Evolutionary conservation across 1,139 yeast species (phyloP), one percentile per base, ranked within the genome.

Genomic region (Suhomyces anneliseae): DNA sequence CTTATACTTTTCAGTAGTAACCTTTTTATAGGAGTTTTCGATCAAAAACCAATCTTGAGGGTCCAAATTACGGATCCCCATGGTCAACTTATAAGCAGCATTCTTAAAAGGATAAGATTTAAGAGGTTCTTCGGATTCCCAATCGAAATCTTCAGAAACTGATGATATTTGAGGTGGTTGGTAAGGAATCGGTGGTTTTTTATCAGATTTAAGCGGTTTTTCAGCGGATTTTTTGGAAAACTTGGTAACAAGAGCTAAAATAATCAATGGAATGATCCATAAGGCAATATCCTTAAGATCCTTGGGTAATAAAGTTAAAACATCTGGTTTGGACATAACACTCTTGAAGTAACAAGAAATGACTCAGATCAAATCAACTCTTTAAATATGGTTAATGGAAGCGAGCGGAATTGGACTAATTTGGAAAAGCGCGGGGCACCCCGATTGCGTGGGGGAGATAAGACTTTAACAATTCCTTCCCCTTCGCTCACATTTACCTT

Each of bases 41-140:
- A 88, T 60, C 43, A 82, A 68, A 31, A 87, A 67, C 84, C 87
- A 83, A 45, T 87, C 90, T 44, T 79, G 76, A 7, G 79, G 74
- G 32, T 77, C 76, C 38, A 82, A 64, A 43, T 70, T 74, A 48
- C 73, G 74, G 45, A 87, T 76, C 0, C 87, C 92, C 88, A 87
- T 82, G 5, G 86, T 85, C 65, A 87, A 67, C 53, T 78, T 80
- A 58, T 83, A 85, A 36, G 70, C 73, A 4, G 84, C 85, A 45
- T 79, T 76, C 58, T 81, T 82, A 69, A 82, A 70, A 34, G 76
- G 62, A 73, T 79, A 42, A 68, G 74, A 47, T 68, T 65, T n/a
- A 84, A 56, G 46, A 2, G 65, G 89, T 46, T 68, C 61, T 6
- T 68, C 65, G 8, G 56, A 55, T 15, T 67, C 55, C 86, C 88